Base-by-base conservation (phyloP, 2,329 filamentous ascomycete genomes). In the Colletotrichum coccodes region DNA sequence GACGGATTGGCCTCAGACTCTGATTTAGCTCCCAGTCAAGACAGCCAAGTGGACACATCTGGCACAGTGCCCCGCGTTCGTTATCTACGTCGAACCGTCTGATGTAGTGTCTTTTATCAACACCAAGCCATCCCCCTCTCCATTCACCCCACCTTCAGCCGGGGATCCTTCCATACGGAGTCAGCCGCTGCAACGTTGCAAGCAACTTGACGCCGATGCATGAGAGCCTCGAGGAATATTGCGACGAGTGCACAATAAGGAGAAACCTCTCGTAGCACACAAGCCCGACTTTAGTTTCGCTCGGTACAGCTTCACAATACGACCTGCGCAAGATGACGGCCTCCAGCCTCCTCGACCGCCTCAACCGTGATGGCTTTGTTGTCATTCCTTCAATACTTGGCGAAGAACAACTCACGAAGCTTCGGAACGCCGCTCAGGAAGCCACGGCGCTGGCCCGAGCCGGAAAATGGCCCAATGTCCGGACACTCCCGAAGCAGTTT, bases 401-500 rank as follows among this genome's bases (percentile, higher is more conserved):
- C 65, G 79, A 85, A 2, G 64, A 80, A 21, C 84, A 90, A 69
- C 83, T 96, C 50, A 70, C 82, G 28, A 74, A 81, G 23, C 89
- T 95, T 71, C 91, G 90, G 73, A 76, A 77, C 61, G 90, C 90
- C 47, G 88, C 90, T 58, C 76, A 82, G 38, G 79, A 85, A 65
- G 86, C 88, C n/a, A 89, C 90, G 23, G 76, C 81, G 3, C 82
- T 89, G 47, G 91, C 92, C 47, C 89, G 92, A 71, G 73, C 83
- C n/a, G 94, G 94, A 42, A 76, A 85, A 71, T 97, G 94, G 94
- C 93, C 93, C 3, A 87, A 92, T 80, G 90, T 97, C 75, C 92
- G 94, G 72, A 95, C 93, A 0, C 88, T 96, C 3, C 93, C 93
- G 61, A 97, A 97, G 80, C 94, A 97, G 80, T 97, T 97, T 81